These are phyloP conservation scores for Eruca vesicaria DNA, from an alignment of 441 rosid genomes.

Conservation along the genomic window DNA sequence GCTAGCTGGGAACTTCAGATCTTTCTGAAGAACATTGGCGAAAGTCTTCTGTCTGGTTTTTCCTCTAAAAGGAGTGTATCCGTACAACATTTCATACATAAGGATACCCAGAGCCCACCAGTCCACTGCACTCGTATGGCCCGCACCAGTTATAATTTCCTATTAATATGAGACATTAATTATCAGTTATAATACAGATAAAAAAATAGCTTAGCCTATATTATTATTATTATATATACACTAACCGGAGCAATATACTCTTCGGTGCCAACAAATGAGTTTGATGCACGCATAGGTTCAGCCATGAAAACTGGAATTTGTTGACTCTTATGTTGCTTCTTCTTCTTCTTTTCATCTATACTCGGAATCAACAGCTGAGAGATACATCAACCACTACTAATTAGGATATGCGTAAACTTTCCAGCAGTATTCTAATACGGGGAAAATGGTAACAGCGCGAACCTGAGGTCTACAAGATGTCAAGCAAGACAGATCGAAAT, in stretches of 20 bases:
- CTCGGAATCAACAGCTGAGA: slow-evolving; percentile 70
- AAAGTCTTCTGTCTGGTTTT: slow-evolving; percentile 95
- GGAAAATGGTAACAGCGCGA: background rate
- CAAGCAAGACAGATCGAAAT: slow-evolving; percentile 91
- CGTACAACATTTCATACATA: slow-evolving; percentile 91
- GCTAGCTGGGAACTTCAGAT: slow-evolving; percentile 74
- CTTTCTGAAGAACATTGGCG: slow-evolving; percentile 86
- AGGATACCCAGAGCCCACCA: slow-evolving; percentile 99
- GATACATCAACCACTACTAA: background rate
- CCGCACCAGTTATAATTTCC: slow-evolving; percentile 92
- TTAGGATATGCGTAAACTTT: background rate
- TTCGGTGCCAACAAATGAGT: slow-evolving; percentile 97
- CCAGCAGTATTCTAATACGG: background rate
- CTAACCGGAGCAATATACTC: slow-evolving; percentile 97
- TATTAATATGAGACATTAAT: slow-evolving; percentile 31
- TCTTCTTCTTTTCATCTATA: slow-evolving; percentile 67
- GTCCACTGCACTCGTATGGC: slow-evolving; percentile 98
- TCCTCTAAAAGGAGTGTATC: slow-evolving; percentile 97
- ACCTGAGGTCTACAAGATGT: slow-evolving; percentile 98
- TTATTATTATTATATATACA: background rate
- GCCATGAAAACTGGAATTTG: slow-evolving; percentile 81
- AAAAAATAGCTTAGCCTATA: background rate
- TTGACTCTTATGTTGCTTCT: slow-evolving; percentile 48
- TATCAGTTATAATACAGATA: background rate
- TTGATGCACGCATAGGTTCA: slow-evolving; percentile 96